phyloP scores from a whole-genome alignment of 345 rosid species.

The Erodium maritimum region DNA sequence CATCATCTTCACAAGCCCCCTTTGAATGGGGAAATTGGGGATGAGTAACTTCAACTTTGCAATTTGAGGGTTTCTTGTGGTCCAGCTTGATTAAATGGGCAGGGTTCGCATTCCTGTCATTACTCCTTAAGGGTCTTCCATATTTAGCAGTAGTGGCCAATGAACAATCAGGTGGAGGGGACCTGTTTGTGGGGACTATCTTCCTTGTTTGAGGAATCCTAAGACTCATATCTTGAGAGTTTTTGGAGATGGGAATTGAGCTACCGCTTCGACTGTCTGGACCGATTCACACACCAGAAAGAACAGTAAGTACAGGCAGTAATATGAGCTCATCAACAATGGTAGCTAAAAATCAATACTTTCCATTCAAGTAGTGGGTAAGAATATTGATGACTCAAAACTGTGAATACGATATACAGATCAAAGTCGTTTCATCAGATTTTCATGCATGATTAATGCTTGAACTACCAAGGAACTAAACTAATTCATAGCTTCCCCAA shows the following conservation, averaged over 20 bases:
- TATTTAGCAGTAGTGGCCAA: conserved; percentile 25
- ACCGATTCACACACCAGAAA: conserved; percentile 13
- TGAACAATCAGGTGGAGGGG: conserved; percentile 31
- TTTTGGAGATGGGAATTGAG: conserved; percentile 34
- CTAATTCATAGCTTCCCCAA: not conserved
- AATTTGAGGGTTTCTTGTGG: conserved; percentile 17
- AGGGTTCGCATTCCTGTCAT: conserved; percentile 20
- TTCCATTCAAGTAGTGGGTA: not conserved
- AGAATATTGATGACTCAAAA: not conserved
- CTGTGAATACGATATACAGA: not conserved
- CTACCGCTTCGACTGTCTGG: conserved; percentile 44
- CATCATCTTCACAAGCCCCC: conserved; percentile 15
- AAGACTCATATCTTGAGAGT: conserved; percentile 28
- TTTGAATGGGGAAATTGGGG: conserved; percentile 15
- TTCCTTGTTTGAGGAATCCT: conserved; percentile 41
- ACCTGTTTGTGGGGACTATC: conserved; percentile 41
- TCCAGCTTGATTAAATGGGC: conserved; percentile 13
- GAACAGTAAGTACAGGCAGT: not conserved
- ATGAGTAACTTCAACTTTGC: conserved; percentile 25
- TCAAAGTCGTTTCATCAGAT: not conserved
- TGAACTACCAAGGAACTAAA: not conserved
- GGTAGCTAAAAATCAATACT: not conserved
- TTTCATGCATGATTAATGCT: not conserved
- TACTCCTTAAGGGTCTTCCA: conserved; percentile 25
- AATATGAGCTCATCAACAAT: not conserved